phyloP scores from a whole-genome alignment of 2,329 filamentous ascomycete species.

The Calonectria montana region DNA sequence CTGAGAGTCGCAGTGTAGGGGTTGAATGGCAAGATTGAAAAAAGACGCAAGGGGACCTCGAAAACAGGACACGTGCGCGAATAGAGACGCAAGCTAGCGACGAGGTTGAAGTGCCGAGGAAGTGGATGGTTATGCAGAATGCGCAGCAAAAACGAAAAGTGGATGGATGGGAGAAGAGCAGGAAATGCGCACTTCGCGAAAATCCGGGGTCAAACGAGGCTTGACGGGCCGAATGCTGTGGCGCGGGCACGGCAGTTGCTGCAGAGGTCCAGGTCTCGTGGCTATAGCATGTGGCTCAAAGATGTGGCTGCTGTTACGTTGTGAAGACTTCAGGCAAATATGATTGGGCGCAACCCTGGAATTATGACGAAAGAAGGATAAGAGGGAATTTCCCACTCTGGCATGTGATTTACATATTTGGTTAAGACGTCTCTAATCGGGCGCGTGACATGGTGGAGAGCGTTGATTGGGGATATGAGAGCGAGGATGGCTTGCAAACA shows the following conservation, averaged over 20 bases:
- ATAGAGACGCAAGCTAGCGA: background rate
- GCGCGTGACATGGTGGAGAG: background rate
- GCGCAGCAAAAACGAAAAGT: conserved; percentile 13
- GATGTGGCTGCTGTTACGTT: background rate
- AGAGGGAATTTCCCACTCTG: background rate
- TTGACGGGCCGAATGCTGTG: conserved; percentile 28
- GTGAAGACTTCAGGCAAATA: background rate
- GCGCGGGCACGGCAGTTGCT: conserved; percentile 25
- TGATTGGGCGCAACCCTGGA: background rate
- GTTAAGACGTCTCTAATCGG: background rate
- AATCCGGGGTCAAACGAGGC: conserved; percentile 40
- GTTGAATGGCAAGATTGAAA: background rate
- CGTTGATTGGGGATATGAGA: background rate
- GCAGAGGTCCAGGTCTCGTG: conserved; percentile 10
- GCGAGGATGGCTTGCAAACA: background rate
- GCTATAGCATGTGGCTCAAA: conserved; percentile 5
- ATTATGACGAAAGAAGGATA: background rate
- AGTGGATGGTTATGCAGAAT: conserved; percentile 6
- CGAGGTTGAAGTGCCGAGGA: conserved; percentile 18
- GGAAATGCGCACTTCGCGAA: conserved; percentile 31
- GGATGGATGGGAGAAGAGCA: conserved; percentile 30
- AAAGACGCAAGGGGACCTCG: background rate
- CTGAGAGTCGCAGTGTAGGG: background rate
- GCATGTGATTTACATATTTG: conserved; percentile 7
- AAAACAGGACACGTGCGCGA: background rate